Conservation (phyloP, 306 rosid genomes). For the Vigna mungo region DNA sequence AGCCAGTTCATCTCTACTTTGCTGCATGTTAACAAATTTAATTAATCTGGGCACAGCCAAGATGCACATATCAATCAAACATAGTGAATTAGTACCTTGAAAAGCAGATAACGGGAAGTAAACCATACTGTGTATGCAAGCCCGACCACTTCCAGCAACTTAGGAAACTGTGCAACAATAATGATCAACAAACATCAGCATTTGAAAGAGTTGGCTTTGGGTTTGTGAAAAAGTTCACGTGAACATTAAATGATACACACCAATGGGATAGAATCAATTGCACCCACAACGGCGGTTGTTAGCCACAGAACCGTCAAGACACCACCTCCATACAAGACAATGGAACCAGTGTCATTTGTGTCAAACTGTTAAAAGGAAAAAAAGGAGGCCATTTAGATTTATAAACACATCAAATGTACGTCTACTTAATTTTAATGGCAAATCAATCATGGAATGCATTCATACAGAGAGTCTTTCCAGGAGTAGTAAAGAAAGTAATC, state of each 20-base stretch:
- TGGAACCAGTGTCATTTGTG: conserved; percentile 47
- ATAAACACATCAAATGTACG: neutral
- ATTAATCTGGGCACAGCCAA: neutral
- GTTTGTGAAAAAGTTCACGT: neutral
- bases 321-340: conserved; percentile 62
- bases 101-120: conserved; percentile 76
- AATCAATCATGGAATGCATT: neutral
- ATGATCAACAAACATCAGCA: conserved; percentile 11
- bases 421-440: too few relatives aligned
- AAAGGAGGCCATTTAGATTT: neutral
- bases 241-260: conserved; percentile 48
- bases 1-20: conserved; percentile 77
- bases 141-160: conserved; percentile 87
- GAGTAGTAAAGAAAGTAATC: neutral
- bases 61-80: neutral
- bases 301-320: conserved; percentile 68
- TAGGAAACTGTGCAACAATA: conserved; percentile 68
- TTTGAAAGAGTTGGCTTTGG: neutral
- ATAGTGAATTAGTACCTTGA: conserved; percentile 64
- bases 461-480: neutral
- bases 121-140: conserved; percentile 87
- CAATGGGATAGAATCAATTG: conserved; percentile 90
- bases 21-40: conserved; percentile 55
- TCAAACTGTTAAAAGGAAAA: conserved; percentile 58
- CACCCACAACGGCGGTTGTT: conserved; percentile 70